These are phyloP conservation scores for Globisporangium ultimum DNA, from an alignment of 352 stramenopile genomes.

Conservation along the genomic window DNA sequence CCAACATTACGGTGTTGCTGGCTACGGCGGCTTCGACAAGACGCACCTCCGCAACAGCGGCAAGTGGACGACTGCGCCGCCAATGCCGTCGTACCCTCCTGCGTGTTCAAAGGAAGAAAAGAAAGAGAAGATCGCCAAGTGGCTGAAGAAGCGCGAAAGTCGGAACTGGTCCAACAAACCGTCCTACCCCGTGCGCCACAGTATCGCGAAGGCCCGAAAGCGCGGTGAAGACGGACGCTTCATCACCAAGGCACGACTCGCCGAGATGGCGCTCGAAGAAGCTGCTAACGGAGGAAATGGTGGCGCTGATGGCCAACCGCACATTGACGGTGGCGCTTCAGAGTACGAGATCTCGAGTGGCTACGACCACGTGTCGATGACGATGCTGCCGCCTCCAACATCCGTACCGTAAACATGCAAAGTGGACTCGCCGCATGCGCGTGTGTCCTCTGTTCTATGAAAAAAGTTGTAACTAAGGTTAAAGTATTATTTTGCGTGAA, in stretches of 20 bases:
- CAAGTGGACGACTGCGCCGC: slow-evolving; percentile 67
- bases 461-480: too few relatives aligned
- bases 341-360: slow-evolving; percentile 6
- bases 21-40: slow-evolving; percentile 50
- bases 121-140: slow-evolving; percentile 81
- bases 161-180: slow-evolving; percentile 86
- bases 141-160: slow-evolving; percentile 82
- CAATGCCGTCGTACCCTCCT: slow-evolving; percentile 73
- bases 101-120: slow-evolving; percentile 82
- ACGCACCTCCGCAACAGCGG: slow-evolving; percentile 39
- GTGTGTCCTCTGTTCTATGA: too few relatives aligned
- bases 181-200: slow-evolving; percentile 79
- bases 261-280: slow-evolving; percentile 66
- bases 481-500: too few relatives aligned
- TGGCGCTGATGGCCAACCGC: not conserved
- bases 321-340: slow-evolving; percentile 17
- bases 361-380: slow-evolving; percentile 11
- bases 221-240: slow-evolving; percentile 80
- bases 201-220: slow-evolving; percentile 81
- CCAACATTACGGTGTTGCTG: slow-evolving; percentile 27
- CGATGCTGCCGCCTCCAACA: slow-evolving; percentile 8
- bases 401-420: slow-evolving; percentile 1
- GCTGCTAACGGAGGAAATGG: slow-evolving; percentile 12
- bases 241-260: slow-evolving; percentile 72
- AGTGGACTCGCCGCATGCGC: too few relatives aligned